Evolutionary conservation across 495 filamentous ascomycete genomes (phyloP), one percentile per base, ranked within the genome.

Genomic region (Barbatosphaeria neglecta): DNA sequence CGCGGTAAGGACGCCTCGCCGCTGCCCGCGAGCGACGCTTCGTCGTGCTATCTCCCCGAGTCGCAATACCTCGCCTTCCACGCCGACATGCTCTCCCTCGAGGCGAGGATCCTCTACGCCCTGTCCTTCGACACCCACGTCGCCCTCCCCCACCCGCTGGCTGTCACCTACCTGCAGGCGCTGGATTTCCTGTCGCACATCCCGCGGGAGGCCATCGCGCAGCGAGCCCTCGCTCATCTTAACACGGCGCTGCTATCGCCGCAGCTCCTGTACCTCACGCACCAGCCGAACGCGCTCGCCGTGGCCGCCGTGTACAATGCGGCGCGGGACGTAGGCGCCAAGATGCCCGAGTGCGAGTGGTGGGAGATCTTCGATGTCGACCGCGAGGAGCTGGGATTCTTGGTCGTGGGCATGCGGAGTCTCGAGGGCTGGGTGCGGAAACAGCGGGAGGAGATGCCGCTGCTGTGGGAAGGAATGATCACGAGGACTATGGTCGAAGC

Each of bases 331-430:
- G 60, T 79, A 2, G 81, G 73, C 0, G 75, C 83, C 23, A 87
- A 84, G 59, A 70, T 97, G 62, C 84, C 90, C 2, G 81, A 81
- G 42, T 72, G 68, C 20, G 82, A 87, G 43, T 98, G 92, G 92
- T 98, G 92, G 92, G 89, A 93, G 65, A 85, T 96, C 0, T 97
- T 98, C 63, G 92, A 98, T 67, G 86, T 89, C n/a, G 90, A 96
- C 42, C 73, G 93, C 18, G 92, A 98, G 72, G 89, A 95, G 60
- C 68, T 97, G 41, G 92, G 92, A 3, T 97, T 97, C 55, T 56
- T 98, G 52, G 90, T 94, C 11, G 86, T 95, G 22, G 89, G 71
- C 0, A 80, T 98, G 78, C 66, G 76, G 41, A 95, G 90, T 46
- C 70, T 90, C 39, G 82, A 84, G 51, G 81, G 78, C 0, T 90